Evolutionary conservation across 1,139 yeast species (phyloP), one percentile per base, ranked within the genome.

Genomic region (Pichia sp.): DNA sequence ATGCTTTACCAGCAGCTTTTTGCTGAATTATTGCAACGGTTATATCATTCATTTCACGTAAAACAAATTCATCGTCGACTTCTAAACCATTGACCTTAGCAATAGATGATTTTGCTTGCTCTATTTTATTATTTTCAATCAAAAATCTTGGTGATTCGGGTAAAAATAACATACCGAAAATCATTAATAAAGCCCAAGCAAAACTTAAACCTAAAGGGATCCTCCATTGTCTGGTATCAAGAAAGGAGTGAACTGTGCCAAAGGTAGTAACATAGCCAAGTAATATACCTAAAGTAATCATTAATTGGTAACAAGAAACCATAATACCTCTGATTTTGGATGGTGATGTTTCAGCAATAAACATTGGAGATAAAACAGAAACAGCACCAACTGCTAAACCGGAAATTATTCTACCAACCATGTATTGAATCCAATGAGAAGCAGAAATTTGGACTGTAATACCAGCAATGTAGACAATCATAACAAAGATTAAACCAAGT

Each of bases 111-210:
- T 73, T 74, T 27, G 92, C 92, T 45, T 75, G 75, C 29, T 73
- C 83, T 44, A 76, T 67, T 50, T 70, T 68, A 53, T 72, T 77
- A 44, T 65, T 70, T 52, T 78, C 75, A 52, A 83, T 74, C 63
- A 75, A 74, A 67, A 68, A 85, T 68, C 94, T 77, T 56, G 94
- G 88, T 36, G 92, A 80, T 68, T 85, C 94, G 45, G 94, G 94
- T 67, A 83, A 76, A 59, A 80, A 69, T 39, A 73, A 54, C 78
- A 83, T 77, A 61, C 85, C 92, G 44, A 64, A 57, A 44, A 70
- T 55, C 52, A 68, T 45, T 61, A 72, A 65, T 45, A 71, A 55
- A 40, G 79, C 77, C 72, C 78, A 76, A 15, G 61, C 61, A 58
- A 74, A 71, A 61, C 74, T 76, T 50, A 76, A 56, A 53, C 84